A percentile compares a stretch with the other conserved stretches of the same genome.
Conservation (phyloP, 352 stramenopile species). For the Pythium rishiriense region DNA sequence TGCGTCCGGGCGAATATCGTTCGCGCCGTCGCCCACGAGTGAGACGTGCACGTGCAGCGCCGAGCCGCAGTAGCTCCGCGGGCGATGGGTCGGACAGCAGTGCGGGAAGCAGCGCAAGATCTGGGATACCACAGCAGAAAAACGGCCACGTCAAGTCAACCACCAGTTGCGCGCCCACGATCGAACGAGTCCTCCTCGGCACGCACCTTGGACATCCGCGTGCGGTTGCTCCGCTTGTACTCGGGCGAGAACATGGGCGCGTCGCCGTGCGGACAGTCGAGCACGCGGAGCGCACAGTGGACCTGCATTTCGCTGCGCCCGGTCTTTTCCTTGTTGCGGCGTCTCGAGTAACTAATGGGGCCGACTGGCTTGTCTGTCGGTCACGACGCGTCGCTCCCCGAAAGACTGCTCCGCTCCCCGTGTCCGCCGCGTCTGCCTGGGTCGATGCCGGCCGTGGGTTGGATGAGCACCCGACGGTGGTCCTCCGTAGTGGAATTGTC, state of each 20-base stretch:
- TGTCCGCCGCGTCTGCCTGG: constrained; percentile 4
- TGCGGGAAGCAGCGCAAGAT: constrained; percentile 62
- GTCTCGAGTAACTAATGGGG: not conserved
- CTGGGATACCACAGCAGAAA: constrained; percentile 23
- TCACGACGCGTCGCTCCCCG: not conserved
- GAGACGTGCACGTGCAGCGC: constrained; percentile 36
- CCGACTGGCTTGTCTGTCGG: constrained; percentile 12
- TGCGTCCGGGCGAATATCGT: not conserved
- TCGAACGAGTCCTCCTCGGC: too few species aligned
- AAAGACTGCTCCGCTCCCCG: not conserved
- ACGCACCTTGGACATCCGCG: constrained; percentile 45
- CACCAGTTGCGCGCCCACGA: too few species aligned
- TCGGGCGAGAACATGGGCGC: constrained; percentile 24
- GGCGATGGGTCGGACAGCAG: constrained; percentile 48
- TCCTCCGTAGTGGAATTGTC: not conserved
- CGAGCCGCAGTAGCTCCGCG: constrained; percentile 51
- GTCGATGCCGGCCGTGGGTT: too few species aligned
- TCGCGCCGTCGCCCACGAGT: constrained; percentile 4
- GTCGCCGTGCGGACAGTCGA: constrained; percentile 28
- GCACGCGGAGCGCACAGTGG: constrained; percentile 35
- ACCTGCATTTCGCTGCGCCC: constrained; percentile 22
- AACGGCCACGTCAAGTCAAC: not conserved
- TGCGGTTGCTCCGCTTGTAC: constrained; percentile 44
- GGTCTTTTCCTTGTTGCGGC: not conserved
- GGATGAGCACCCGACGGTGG: too few species aligned